Percentiles rank a stretch among this genome's conserved stretches.
Conservation (phyloP, 306 rosid genomes). For the Malus sylvestris region DNA sequence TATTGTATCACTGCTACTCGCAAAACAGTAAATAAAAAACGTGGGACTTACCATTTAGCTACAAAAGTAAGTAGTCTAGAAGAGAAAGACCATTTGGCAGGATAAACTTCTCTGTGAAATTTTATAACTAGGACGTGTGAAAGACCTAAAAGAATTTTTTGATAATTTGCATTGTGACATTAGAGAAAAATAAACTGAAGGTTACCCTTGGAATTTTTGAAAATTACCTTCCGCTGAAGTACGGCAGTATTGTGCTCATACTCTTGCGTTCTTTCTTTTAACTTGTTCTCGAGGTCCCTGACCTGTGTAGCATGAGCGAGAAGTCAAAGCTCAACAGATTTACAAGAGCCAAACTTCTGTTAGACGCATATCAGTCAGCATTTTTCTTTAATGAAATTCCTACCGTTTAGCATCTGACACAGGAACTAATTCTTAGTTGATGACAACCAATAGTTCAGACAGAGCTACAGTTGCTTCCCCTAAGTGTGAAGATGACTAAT, state of each 20-base stretch:
- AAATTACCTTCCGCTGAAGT: conserved; percentile 1
- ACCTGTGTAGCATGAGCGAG: conserved; percentile 4
- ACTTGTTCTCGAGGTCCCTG: conserved; percentile 14
- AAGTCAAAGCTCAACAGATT: neutral
- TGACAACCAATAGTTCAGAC: neutral
- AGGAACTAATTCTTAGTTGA: neutral
- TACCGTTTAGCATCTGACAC: neutral
- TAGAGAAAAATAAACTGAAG: neutral
- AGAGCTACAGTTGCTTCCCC: neutral
- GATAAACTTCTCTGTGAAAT: neutral
- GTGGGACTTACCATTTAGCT: neutral
- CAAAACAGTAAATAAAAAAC: neutral
- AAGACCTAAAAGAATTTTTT: neutral
- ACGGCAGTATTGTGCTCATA: neutral
- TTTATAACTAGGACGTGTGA: neutral
- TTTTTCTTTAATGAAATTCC: neutral
- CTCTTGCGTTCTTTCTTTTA: conserved; percentile 6
- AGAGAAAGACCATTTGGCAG: neutral
- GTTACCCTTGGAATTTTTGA: neutral
- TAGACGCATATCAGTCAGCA: neutral
- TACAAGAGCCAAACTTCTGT: neutral
- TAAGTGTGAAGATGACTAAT: no score
- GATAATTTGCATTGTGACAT: neutral
- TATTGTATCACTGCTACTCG: no score
- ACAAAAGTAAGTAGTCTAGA: neutral